Base-by-base conservation (phyloP, 31 red algal species). In the Odonthalia washingtoniensis region DNA sequence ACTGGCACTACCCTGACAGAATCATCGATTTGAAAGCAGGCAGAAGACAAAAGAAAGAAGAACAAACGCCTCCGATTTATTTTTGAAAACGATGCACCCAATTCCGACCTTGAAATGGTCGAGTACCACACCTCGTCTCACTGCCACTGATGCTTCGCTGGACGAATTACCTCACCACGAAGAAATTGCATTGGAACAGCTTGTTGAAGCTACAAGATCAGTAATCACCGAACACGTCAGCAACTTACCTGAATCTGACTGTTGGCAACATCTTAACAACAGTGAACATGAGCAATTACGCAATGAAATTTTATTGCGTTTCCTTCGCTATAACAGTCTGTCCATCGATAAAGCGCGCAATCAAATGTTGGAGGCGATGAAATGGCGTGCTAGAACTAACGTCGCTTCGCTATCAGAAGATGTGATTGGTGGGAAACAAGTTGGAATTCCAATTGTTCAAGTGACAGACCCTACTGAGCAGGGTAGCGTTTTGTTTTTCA, bases 291-390 rank as follows among this genome's bases (percentile, higher is more conserved):
- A 40, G 45, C 4, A 5, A 24, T 62, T 88, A 3, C 72, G 75
- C 9, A 62, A 88, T 42, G 61, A 79, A 45, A 79, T 88, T 30
- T 53, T 88, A 38, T 40, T 88, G n/a, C 85, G 85, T 28, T 32
- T 88, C 35, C 34, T 88, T 4, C 72, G 75, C 33, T 88, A 77
- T 60, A 88, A 88, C 45, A 44, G 36, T 17, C 62, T 88, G 16
- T 67, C 72, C 5, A n/a, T 79, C 17, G 37, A 30, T 16, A 72
- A 74, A 46, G 37, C 85, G 4, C 46, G 38, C 35, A 72, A 63
- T 33, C 85, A 88, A 35, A 40, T 88, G 30, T 45, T 40, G 36
- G 31, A 46, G 34, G 80, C 76, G 12, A 45, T 89, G 12, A 70
- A 72, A 44, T 81, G 86, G 86, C 86, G 75, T 41, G 75, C 75